Conservation (phyloP, 1,284 basidiomycete genomes). For the Porogramme epimiltina region DNA sequence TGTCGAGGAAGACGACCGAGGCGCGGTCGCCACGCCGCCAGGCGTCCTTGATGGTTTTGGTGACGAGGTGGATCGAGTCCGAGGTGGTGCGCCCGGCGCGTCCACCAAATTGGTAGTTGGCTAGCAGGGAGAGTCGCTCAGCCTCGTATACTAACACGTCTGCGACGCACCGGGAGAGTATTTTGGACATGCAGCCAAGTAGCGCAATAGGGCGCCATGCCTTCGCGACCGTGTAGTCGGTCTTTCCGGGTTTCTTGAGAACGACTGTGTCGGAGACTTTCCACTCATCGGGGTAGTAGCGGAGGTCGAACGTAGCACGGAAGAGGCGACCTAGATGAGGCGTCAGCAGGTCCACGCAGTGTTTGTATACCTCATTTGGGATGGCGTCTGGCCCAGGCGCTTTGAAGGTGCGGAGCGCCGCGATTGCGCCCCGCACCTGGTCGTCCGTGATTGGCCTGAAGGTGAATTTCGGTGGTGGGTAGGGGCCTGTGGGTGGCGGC, state of each 20-base stretch:
- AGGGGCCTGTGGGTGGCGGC: slow-evolving; percentile 13
- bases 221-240: slow-evolving; percentile 35
- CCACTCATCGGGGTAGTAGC: slow-evolving; percentile 36
- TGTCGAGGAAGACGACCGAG: too few species aligned
- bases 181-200: slow-evolving; percentile 33
- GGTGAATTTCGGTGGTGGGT: slow-evolving; percentile 26
- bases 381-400: slow-evolving; percentile 36
- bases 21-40: too few species aligned
- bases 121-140: slow-evolving; percentile 26
- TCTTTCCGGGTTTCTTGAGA: slow-evolving; percentile 39
- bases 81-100: slow-evolving; percentile 35
- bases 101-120: too few species aligned
- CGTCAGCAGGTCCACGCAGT: slow-evolving; percentile 28
- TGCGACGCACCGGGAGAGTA: slow-evolving; percentile 26
- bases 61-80: slow-evolving; percentile 38
- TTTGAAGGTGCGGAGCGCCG: slow-evolving; percentile 32
- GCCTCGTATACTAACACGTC: slow-evolving; percentile 20
- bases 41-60: slow-evolving; percentile 32
- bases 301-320: slow-evolving; percentile 27
- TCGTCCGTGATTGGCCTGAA: slow-evolving; percentile 22
- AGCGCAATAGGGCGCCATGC: slow-evolving; percentile 41
- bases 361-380: slow-evolving; percentile 36
- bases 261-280: too few species aligned
- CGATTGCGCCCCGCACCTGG: slow-evolving; percentile 22
- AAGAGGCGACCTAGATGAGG: slow-evolving; percentile 32